Evolutionary conservation across 2,329 filamentous ascomycete species (phyloP).

Genomic region (Penicillium capsulatum): DNA sequence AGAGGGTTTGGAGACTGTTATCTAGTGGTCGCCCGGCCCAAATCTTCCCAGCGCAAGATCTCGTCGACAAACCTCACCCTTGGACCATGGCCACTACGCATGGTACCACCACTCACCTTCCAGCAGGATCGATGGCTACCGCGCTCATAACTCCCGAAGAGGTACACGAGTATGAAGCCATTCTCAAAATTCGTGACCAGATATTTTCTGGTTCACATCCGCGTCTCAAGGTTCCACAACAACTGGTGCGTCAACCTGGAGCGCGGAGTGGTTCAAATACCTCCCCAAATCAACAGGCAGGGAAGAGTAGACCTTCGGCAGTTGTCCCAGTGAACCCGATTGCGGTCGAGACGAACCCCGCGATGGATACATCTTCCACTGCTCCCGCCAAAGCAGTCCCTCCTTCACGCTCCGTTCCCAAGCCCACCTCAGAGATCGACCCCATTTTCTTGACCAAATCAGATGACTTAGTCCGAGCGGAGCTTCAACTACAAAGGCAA

Average conservation of each 20-base stretch:
- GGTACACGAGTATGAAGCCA: constrained; percentile 69
- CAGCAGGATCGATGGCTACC: constrained; percentile 28
- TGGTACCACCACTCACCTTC: constrained; percentile 29
- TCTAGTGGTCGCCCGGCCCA: too few relatives aligned
- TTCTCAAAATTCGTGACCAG: constrained; percentile 74
- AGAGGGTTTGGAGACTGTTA: too few relatives aligned
- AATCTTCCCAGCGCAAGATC: too few relatives aligned
- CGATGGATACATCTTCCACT: constrained; percentile 20
- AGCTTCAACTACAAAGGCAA: constrained; percentile 73
- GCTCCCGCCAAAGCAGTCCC: constrained; percentile 20
- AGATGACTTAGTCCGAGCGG: constrained; percentile 75
- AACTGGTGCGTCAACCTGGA: constrained; percentile 45
- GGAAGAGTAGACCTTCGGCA: constrained; percentile 15
- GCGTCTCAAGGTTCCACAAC: constrained; percentile 55
- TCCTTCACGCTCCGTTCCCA: constrained; percentile 40
- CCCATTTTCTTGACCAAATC: constrained; percentile 83
- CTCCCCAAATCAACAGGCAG: constrained; percentile 28
- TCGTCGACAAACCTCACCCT: constrained; percentile 8
- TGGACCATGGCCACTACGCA: constrained; percentile 31
- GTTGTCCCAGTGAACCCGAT: constrained; percentile 11
- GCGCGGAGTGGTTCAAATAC: constrained; percentile 34
- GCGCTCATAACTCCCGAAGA: constrained; percentile 48
- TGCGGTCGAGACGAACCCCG: constrained; percentile 18
- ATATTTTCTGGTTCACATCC: constrained; percentile 69
- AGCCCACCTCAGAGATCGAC: constrained; percentile 65